Conservation (phyloP, 768 basidiomycete genomes). For the Rhizopogon roseolus region DNA sequence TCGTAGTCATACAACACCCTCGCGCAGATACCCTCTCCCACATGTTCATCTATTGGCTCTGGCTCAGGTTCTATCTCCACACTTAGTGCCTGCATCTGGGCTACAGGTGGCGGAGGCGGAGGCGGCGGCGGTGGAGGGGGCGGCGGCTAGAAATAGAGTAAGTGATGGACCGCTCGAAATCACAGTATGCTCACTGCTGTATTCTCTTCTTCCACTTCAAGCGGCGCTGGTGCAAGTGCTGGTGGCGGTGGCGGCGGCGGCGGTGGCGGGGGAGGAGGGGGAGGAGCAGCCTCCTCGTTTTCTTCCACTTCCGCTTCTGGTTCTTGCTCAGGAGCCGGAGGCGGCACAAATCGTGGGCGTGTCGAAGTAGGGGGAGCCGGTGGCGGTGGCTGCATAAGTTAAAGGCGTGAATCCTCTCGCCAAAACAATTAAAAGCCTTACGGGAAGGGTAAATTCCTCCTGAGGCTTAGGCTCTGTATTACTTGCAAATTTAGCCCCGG, state of each 20-base stretch:
- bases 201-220: constrained; percentile 9
- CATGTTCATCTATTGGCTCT: constrained; percentile 22
- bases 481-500: constrained; percentile 18
- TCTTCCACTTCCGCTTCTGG: constrained; percentile 16
- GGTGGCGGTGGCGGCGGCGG: constrained; percentile 30
- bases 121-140: constrained; percentile 43
- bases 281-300: constrained; percentile 16
- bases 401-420: not conserved
- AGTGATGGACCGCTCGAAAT: constrained; percentile 6
- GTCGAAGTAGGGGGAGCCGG: constrained; percentile 15
- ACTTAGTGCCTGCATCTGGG: constrained; percentile 21
- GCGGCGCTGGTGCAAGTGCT: constrained; percentile 29
- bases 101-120: constrained; percentile 40
- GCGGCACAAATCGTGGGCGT: constrained; percentile 15
- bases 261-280: constrained; percentile 11
- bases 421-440: constrained; percentile 12
- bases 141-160: constrained; percentile 21
- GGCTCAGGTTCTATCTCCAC: constrained; percentile 33
- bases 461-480: constrained; percentile 24
- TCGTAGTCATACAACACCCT: constrained; percentile 81
- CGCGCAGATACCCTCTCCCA: constrained; percentile 54
- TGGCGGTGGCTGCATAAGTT: constrained; percentile 20
- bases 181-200: constrained; percentile 1
- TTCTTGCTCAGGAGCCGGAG: constrained; percentile 13
- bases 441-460: constrained; percentile 23